Base-by-base conservation (phyloP, 2,329 filamentous ascomycete genomes). In the Zymoseptoria pseudotritici region DNA sequence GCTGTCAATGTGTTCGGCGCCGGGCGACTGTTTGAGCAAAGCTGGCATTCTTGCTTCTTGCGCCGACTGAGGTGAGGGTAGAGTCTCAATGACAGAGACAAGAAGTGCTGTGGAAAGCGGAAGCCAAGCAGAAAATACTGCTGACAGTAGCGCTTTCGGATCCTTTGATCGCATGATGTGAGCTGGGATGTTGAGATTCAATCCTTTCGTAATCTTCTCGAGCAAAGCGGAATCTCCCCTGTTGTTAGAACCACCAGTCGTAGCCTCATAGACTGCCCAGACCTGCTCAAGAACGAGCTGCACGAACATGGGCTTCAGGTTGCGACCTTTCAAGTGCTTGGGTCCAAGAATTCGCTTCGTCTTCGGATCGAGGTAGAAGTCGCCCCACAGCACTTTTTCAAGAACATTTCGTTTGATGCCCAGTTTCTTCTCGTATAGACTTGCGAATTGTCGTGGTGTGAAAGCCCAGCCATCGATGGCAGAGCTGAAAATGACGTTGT, bases 401-500 rank as follows among this genome's bases (percentile, higher is more conserved):
- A 99, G 83, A 0, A 90, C 77, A 24, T 85, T 86, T 53, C 92
- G 84, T 76, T 96, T 97, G 75, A 97, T 95, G 13, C 94, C 93
- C 6, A 99, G 83, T 74, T 99, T 99, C 79, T 92, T 96, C 76
- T 97, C 93, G 71, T 97, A 99, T 26, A 97, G 79, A 46, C 85
- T 85, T 19, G 94, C 92, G 72, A 99, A 99, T 70, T 99, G 94
- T 55, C 91, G 85, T 55, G 96, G 87, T 0, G 94, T 99, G 70
- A 99, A 99, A 2, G 94, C 94, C 94, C 94, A 99, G n/a, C 94
- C 94, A 72, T 99, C 94, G 59, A 96, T 88, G 61, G 94, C 94
- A 73, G 93, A 97, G 78, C 91, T 91, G 74, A 99, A 99, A 65
- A 99, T 97, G 74, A 99, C 94, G 71, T 99, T 99, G 75, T 97